Evolutionary conservation across 2,329 filamentous ascomycete genomes (phyloP).

Genomic region (Cytospora paraplurivora): DNA sequence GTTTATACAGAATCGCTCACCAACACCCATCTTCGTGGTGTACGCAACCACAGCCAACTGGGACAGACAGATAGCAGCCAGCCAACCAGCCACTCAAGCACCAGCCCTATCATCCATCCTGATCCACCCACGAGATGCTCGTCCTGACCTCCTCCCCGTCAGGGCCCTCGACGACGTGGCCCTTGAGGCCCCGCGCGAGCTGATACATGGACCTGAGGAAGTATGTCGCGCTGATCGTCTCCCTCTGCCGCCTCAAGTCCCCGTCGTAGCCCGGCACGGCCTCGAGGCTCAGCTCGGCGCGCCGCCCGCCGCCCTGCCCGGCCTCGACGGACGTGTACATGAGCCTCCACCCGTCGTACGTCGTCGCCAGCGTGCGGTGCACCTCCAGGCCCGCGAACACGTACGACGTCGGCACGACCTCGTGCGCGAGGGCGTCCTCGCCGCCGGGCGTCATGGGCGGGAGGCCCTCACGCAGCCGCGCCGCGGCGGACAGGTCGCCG

Average conservation of each 20-base stretch:
- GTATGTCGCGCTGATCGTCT: background rate
- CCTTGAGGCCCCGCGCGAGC: conserved; percentile 24
- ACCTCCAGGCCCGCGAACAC: conserved; percentile 56
- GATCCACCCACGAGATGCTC: conserved; percentile 20
- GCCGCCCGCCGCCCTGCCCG: conserved; percentile 52
- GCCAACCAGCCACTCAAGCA: background rate
- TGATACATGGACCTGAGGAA: conserved; percentile 25
- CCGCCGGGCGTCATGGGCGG: background rate
- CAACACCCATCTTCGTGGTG: background rate
- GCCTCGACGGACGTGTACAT: conserved; percentile 56
- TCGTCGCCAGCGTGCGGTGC: conserved; percentile 47
- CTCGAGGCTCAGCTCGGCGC: conserved; percentile 53
- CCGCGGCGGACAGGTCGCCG: background rate
- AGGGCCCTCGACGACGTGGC: background rate
- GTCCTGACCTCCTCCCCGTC: conserved; percentile 14
- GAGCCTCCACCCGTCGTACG: conserved; percentile 48
- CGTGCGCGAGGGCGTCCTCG: conserved; percentile 4
- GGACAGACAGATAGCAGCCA: background rate
- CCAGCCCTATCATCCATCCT: background rate
- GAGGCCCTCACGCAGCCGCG: background rate
- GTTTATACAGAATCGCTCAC: background rate
- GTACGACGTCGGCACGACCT: conserved; percentile 35
- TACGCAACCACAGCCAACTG: background rate
- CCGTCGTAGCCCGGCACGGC: conserved; percentile 33
- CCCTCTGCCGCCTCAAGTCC: conserved; percentile 12